Base-by-base conservation (phyloP, 345 rosid species). In the Mallotus nudiflorus region DNA sequence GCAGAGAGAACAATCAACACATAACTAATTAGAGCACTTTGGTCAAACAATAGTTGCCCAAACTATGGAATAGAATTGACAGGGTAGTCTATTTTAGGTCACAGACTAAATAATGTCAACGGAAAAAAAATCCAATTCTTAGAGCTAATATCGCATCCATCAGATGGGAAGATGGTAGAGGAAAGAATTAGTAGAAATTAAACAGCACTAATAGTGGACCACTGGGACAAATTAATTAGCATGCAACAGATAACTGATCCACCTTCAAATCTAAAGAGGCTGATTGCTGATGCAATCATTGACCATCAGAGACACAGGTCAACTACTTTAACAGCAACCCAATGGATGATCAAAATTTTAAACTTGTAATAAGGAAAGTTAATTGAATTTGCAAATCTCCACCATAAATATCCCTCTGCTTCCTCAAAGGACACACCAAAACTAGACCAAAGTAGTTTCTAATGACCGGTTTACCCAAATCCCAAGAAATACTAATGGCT, bases 381-480 rank as follows among this genome's bases (percentile, higher is more conserved):
- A 20, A 8, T 50, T n/a, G n/a, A n/a, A n/a, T n/a, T n/a, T n/a
- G n/a, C n/a, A n/a, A 62, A 39, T 22, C 31, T 20, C 22, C 25
- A 48, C 28, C 42, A 49, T 49, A 11, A 16, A n/a, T 65, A 29
- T 20, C 56, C 58, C 28, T 49, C 57, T 65, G 56, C 45, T n/a
- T n/a, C 45, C 2, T 16, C 29, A n/a, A 28, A 37, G 54, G 16
- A 24, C 45, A 65, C 5, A 12, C 40, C 12, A 51, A 50, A 65
- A n/a, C n/a, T 19, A 42, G 19, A 24, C 6, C 37, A 1, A 67
- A 24, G 6, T 24, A 15, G 33, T 7, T 24, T 48, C 20, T 29
- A 18, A 33, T 35, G 28, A 69, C 35, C 19, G 46, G 25, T 59
- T 37, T 12, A 28, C 29, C 39, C 9, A 18, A 49, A 46, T 29